These are phyloP conservation scores for Fusarium luffae DNA, from an alignment of 2,329 filamentous ascomycete genomes.

Conservation along the genomic window DNA sequence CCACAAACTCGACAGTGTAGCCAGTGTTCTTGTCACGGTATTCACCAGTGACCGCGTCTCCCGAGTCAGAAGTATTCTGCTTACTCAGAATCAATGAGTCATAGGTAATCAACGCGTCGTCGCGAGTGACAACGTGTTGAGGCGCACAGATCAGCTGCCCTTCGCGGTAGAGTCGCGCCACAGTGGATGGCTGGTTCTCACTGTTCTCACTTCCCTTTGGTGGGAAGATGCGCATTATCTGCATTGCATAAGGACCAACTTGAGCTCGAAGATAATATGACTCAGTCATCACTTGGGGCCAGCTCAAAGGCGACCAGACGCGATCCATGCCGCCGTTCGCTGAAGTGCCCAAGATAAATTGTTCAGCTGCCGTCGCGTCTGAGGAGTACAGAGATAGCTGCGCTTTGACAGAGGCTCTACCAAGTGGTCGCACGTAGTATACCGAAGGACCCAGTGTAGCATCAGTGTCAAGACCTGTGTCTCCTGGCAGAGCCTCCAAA, in stretches of 20 bases:
- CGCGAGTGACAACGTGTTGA: not conserved
- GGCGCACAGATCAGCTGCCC: not conserved
- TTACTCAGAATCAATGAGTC: not conserved
- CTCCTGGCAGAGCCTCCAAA: too few relatives aligned
- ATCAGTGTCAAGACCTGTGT: too few relatives aligned
- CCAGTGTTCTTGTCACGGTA: not conserved
- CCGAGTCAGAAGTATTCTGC: not conserved
- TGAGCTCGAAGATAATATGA: not conserved
- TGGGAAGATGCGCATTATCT: not conserved
- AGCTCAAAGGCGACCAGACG: not conserved
- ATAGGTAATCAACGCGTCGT: not conserved
- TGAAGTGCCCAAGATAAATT: not conserved
- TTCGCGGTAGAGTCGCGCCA: not conserved
- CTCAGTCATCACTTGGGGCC: not conserved
- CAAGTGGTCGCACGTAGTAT: not conserved
- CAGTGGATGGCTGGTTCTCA: not conserved
- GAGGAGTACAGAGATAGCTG: not conserved
- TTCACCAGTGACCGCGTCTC: not conserved
- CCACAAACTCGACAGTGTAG: not conserved
- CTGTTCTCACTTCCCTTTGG: not conserved
- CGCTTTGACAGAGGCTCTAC: not conserved
- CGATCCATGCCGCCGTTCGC: not conserved
- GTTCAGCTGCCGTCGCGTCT: not conserved
- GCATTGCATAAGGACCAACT: not conserved
- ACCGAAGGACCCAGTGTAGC: not conserved